Base-by-base conservation (phyloP, 2,329 filamentous ascomycete genomes). In the Didymella keratinophila region DNA sequence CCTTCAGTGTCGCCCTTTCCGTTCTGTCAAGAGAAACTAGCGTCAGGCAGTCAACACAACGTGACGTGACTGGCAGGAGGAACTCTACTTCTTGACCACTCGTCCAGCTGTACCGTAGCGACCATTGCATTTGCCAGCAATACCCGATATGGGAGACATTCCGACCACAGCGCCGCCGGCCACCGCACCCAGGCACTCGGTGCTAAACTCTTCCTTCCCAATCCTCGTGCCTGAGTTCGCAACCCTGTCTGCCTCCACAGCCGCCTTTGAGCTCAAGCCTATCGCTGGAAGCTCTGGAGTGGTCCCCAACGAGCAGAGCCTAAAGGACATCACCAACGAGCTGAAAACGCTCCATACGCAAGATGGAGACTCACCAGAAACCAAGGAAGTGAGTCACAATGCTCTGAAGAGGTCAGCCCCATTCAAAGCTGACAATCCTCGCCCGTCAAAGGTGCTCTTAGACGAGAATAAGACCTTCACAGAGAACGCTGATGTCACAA, bases 151-250 rank as follows among this genome's bases (percentile, higher is more conserved):
- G 39, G 27, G 9, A 8, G 39, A 32, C 27, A 4, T 20, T 2
- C 6, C 18, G 18, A 25, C 7, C 14, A 8, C 27, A 42, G 28
- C 37, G 21, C 2, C 18, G 27, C 10, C 12, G 21, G 18, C 18
- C 32, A 9, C 25, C 21, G 21, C 27, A 6, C 7, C 18, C 10
- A 51, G 42, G 18, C 39, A 51, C 5, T 42, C 27, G 34, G 20
- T 51, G 7, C 16, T 51, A 23, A 36, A 51, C 18, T 51, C 39
- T 12, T 51, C 37, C 11, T 51, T 51, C 14, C 48, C 36, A 1
- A 14, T 51, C 16, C 27, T 42, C n/a, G n/a, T 43, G n/a, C 37
- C 28, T 34, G 37, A 42, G 12, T 51, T 51, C 14, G 37, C 18
- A 9, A 23, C 20, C 23, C 37, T 41, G 4, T 41, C 37, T 9